These are phyloP conservation scores for Stemphylium vesicarium DNA, from an alignment of 2,329 filamentous ascomycete genomes.

Conservation along the genomic window DNA sequence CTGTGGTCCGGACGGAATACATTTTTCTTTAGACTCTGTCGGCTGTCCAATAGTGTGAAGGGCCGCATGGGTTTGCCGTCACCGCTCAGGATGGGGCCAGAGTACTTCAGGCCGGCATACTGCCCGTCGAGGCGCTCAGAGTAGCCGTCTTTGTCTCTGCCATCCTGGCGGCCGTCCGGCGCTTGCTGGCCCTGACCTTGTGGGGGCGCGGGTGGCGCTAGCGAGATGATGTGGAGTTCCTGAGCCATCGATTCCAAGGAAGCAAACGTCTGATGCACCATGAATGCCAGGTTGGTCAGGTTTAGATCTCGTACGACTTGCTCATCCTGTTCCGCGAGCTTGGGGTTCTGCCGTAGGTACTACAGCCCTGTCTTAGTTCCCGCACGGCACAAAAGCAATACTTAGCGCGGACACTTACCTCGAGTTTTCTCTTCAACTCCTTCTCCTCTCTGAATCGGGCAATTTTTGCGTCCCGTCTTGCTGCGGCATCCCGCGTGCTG, in stretches of 20 bases:
- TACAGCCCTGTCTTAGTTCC: slow-evolving; percentile 44
- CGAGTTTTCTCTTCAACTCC: slow-evolving; percentile 80
- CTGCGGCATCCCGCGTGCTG: slow-evolving; percentile 68
- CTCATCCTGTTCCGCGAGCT: slow-evolving; percentile 75
- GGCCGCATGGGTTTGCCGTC: slow-evolving; percentile 87
- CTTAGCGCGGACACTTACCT: slow-evolving; percentile 54
- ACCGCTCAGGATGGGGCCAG: slow-evolving; percentile 76
- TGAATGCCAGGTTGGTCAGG: slow-evolving; percentile 75
- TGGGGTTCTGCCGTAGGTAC: slow-evolving; percentile 66
- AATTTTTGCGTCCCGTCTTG: slow-evolving; percentile 83
- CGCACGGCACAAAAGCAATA: slow-evolving; percentile 9
- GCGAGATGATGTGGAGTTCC: slow-evolving; percentile 81
- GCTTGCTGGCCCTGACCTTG: slow-evolving; percentile 44
- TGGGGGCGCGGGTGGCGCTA: slow-evolving; percentile 66
- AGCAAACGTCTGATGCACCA: slow-evolving; percentile 81
- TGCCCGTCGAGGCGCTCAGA: slow-evolving; percentile 75
- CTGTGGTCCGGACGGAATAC: slow-evolving; percentile 93
- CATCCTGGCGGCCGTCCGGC: slow-evolving; percentile 56
- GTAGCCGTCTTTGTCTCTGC: slow-evolving; percentile 61
- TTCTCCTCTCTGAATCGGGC: slow-evolving; percentile 84
- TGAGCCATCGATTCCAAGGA: slow-evolving; percentile 84
- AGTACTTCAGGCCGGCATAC: slow-evolving; percentile 50
- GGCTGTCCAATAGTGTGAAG: slow-evolving; percentile 81
- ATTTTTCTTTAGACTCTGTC: slow-evolving; percentile 75
- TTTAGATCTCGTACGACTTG: slow-evolving; percentile 81